Percentiles rank a stretch among this genome's conserved stretches.
These are phyloP conservation scores for Petunia axillaris DNA, from an alignment of 257 asterid species.

Conservation along the genomic window DNA sequence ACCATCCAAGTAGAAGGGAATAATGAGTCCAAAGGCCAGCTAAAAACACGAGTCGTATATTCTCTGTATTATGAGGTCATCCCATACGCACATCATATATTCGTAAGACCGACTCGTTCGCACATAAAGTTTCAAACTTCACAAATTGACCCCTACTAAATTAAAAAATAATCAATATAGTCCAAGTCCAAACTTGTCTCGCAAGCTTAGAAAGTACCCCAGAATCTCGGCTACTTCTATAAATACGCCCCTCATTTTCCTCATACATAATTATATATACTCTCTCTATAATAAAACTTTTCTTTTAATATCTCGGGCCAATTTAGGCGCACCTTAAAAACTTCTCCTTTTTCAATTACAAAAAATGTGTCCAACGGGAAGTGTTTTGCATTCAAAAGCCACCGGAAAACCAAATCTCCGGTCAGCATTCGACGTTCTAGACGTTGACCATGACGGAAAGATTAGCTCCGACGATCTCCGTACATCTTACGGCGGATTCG, in stretches of 20 bases:
- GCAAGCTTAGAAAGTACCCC: not conserved
- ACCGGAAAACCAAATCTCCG: constrained; percentile 45
- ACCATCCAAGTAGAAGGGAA: no score
- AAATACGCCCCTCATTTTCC: not conserved
- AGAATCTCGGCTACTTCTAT: not conserved
- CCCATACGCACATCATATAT: constrained; percentile 8
- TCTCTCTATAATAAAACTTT: not conserved
- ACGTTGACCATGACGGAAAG: constrained; percentile 79
- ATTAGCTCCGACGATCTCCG: constrained; percentile 77
- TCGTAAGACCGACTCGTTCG: not conserved
- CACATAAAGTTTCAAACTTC: not conserved
- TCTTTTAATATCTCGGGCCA: not conserved
- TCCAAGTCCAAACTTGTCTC: not conserved
- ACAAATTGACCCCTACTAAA: not conserved
- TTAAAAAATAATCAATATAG: not conserved
- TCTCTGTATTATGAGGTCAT: not conserved
- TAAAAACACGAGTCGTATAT: no score
- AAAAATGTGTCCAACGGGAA: constrained; percentile 80
- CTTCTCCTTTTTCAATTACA: not conserved
- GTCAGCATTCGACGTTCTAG: constrained; percentile 81
- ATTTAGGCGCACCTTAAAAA: not conserved
- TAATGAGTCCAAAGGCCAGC: no score
- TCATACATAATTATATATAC: not conserved
- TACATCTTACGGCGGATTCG: constrained; percentile 52
- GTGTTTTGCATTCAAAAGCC: constrained; percentile 22